Percentiles rank a stretch among this genome's conserved stretches.
phyloP scores from a whole-genome alignment of 139 green algal genomes.

The Tetradesmus obliquus region DNA sequence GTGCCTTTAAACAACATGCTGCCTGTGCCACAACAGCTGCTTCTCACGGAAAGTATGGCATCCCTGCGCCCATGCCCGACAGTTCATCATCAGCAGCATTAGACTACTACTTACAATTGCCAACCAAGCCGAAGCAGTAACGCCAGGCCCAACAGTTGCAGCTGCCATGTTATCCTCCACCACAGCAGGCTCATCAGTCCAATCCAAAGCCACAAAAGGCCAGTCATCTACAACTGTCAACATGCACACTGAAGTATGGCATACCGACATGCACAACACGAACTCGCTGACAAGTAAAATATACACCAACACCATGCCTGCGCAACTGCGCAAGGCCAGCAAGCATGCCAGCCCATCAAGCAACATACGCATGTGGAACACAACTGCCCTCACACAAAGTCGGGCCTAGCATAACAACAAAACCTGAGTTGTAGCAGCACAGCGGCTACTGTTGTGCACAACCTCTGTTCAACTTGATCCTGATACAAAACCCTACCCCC shows the following conservation, averaged over 20 bases:
- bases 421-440: not conserved
- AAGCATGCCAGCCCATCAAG: not conserved
- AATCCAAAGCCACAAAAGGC: not conserved
- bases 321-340: not conserved
- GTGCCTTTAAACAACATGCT: no score
- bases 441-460: not conserved
- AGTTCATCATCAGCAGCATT: no score
- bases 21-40: no score
- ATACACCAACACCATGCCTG: not conserved
- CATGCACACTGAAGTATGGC: not conserved
- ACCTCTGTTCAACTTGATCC: not conserved
- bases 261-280: slow-evolving; percentile 4
- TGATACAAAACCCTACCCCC: not conserved
- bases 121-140: no score
- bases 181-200: no score
- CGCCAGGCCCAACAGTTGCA: no score
- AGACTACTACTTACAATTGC: no score
- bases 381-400: not conserved
- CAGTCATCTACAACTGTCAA: not conserved
- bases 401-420: not conserved
- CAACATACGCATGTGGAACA: not conserved
- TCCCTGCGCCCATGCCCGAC: no score
- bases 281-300: not conserved
- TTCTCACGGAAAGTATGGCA: no score
- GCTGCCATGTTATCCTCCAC: no score